phyloP scores from a whole-genome alignment of 2,329 filamentous ascomycete species.

The Gnomoniopsis smithogilvyi region DNA sequence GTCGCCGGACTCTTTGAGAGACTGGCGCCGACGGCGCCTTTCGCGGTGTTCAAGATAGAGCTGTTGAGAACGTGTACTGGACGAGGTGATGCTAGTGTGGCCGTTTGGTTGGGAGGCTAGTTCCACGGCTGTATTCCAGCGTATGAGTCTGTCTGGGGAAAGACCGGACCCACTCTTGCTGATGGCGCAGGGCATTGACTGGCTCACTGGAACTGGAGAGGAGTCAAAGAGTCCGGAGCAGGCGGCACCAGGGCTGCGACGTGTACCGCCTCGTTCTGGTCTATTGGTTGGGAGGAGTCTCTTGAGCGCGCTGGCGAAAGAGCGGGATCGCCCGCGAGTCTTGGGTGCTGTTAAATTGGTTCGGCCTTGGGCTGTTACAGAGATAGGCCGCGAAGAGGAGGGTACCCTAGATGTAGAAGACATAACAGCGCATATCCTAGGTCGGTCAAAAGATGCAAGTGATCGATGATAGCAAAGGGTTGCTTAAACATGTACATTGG shows the following conservation, averaged over 20 bases:
- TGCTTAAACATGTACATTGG: not conserved
- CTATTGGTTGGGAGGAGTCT: slow-evolving; percentile 46
- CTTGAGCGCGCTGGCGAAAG: slow-evolving; percentile 38
- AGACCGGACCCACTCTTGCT: not conserved
- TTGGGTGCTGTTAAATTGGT: not conserved
- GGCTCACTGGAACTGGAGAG: not conserved
- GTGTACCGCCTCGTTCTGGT: slow-evolving; percentile 48
- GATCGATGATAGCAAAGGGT: not conserved
- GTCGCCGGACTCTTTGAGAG: slow-evolving; percentile 52
- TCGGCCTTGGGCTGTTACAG: not conserved
- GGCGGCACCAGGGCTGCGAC: slow-evolving; percentile 31
- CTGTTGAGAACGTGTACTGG: slow-evolving; percentile 15
- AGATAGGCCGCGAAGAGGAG: not conserved
- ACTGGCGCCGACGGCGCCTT: slow-evolving; percentile 38
- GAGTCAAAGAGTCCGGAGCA: slow-evolving; percentile 20
- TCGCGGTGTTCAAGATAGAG: slow-evolving; percentile 32
- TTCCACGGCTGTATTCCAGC: slow-evolving; percentile 34
- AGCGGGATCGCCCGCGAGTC: slow-evolving; percentile 21
- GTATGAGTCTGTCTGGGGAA: slow-evolving; percentile 26
- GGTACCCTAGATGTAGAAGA: not conserved
- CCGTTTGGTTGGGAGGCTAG: not conserved
- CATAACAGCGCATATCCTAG: not conserved
- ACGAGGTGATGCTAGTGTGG: not conserved
- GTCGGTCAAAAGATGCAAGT: not conserved
- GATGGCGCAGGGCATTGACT: not conserved